Conservation (phyloP, 176 grass and related monocot genomes). For the Carex parvula region DNA sequence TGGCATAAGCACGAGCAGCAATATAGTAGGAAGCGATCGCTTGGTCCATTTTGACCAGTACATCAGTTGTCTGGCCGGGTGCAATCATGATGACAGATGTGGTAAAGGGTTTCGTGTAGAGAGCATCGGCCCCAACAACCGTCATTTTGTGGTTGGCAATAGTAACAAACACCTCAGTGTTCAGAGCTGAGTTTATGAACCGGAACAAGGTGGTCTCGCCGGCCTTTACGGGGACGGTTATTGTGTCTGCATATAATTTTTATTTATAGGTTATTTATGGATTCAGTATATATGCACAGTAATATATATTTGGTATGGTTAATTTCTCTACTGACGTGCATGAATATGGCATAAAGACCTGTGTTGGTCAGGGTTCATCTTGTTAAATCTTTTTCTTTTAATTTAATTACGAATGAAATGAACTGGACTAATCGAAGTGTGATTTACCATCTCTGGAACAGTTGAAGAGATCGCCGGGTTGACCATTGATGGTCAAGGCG, state of each 20-base stretch:
- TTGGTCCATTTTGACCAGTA: conserved; percentile 76
- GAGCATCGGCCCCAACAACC: conserved; percentile 55
- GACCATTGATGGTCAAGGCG: conserved; percentile 79
- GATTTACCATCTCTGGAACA: conserved; percentile 54
- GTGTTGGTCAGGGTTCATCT: no score
- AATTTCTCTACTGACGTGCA: no score
- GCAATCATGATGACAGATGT: conserved; percentile 65
- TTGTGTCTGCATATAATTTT: conserved; percentile 43
- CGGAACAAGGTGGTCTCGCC: conserved; percentile 67
- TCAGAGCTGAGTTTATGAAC: conserved; percentile 76
- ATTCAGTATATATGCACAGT: not conserved
- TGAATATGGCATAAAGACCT: no score
- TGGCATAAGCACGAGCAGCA: conserved; percentile 48
- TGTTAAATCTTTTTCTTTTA: not conserved
- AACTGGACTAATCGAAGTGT: not conserved
- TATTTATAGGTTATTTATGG: not conserved
- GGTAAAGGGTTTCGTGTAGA: conserved; percentile 64
- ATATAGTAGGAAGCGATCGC: conserved; percentile 60
- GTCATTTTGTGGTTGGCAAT: conserved; percentile 75
- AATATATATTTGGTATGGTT: not conserved
- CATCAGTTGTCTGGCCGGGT: conserved; percentile 83
- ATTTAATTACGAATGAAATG: not conserved
- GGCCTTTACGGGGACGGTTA: conserved; percentile 45
- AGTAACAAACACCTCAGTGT: conserved; percentile 71
- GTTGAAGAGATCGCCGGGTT: conserved; percentile 68